Evolutionary conservation across 257 asterid genomes (phyloP), one percentile per base, ranked within the genome.

Genomic region (Schizonepeta tenuifolia): DNA sequence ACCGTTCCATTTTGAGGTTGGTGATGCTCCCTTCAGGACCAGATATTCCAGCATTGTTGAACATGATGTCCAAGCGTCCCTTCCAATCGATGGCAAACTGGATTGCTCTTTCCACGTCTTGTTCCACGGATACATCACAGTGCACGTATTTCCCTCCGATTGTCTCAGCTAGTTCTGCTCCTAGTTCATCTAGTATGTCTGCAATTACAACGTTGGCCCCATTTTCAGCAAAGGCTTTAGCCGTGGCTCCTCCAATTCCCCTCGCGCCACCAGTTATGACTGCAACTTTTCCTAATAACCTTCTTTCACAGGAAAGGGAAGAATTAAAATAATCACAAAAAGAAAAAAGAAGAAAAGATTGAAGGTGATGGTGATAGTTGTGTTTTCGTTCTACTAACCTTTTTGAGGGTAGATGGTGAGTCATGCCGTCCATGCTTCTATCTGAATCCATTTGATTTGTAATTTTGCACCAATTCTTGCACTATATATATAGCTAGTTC

Each of bases 201-300:
- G 95, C 97, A 1, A 91, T 83, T 12, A 91, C 68, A 3, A 89
- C 93, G 15, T 77, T 26, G 8, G 90, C 96, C 41, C 97, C 97
- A 7, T 86, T 77, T 26, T 82, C 78, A 0, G 93, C 88, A 2
- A 91, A 81, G 7, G 81, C 40, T 75, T 79, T 74, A 0, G 96
- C 91, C 1, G 97, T 89, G 60, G 95, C 91, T 1, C 87, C 97
- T 51, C 97, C 97, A 4, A 91, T 91, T 15, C 97, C 96, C 76
- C 97, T 78, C 26, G 97, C 96, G 3, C 96, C 95, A 2, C 97
- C 97, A 0, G 97, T 89, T 75, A 91, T 83, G 22, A 91, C 80
- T 0, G 93, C 97, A 35, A 89, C 96, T 80, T 91, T 91, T 10
- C 91, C 96, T 46, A 17, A 10, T 72, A 85, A 71, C 72, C 69